Conservation (phyloP, 352 stramenopile genomes). For the Pythium vanterpoolii region DNA sequence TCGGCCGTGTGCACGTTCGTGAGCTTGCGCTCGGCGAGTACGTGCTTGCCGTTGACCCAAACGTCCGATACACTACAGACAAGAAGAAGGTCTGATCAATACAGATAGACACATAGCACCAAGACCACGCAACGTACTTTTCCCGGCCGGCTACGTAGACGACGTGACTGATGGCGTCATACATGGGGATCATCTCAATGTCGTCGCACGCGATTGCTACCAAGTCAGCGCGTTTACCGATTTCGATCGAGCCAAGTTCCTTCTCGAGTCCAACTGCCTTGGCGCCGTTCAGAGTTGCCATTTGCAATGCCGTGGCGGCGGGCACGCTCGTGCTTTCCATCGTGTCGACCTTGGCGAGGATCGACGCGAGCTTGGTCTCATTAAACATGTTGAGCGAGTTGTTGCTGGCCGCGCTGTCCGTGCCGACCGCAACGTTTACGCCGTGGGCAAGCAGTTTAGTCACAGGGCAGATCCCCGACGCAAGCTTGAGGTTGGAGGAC, state of each 20-base stretch:
- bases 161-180: slow-evolving; percentile 83
- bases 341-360: slow-evolving; percentile 80
- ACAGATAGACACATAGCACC: neutral
- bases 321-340: slow-evolving; percentile 61
- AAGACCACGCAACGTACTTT: slow-evolving; percentile 34
- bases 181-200: slow-evolving; percentile 88
- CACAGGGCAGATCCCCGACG: slow-evolving; percentile 79
- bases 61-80: slow-evolving; percentile 77
- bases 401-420: slow-evolving; percentile 84
- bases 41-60: slow-evolving; percentile 84
- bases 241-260: slow-evolving; percentile 80
- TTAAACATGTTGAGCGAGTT: slow-evolving; percentile 89
- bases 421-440: slow-evolving; percentile 87
- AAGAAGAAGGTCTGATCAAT: slow-evolving; percentile 3
- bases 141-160: slow-evolving; percentile 82
- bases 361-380: slow-evolving; percentile 86
- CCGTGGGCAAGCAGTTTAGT: slow-evolving; percentile 67
- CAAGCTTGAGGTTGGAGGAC: slow-evolving; percentile 89
- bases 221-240: slow-evolving; percentile 83
- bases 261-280: slow-evolving; percentile 79
- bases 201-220: slow-evolving; percentile 77
- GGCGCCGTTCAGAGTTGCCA: slow-evolving; percentile 89
- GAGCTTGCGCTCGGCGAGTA: slow-evolving; percentile 67
- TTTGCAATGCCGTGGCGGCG: slow-evolving; percentile 59
- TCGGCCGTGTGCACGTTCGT: slow-evolving; percentile 66